Evolutionary conservation across 2,329 filamentous ascomycete species (phyloP).

Genomic region (Magnaporthiopsis rhizophila): DNA sequence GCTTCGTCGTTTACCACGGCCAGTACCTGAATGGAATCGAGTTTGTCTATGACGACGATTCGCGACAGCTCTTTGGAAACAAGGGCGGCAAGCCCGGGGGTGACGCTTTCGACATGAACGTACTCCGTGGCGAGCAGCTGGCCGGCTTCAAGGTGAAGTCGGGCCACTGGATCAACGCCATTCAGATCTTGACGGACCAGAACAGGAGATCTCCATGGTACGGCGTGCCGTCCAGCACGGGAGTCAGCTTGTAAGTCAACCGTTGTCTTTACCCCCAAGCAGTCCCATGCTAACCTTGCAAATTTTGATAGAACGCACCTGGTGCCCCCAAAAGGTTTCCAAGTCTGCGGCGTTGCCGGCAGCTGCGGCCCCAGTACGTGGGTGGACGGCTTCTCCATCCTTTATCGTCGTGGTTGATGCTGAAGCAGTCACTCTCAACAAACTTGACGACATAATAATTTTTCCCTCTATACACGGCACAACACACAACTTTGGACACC

Average conservation of each 20-base stretch:
- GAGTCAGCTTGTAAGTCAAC: conserved; percentile 40
- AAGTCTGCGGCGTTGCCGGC: conserved; percentile 79
- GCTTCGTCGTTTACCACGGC: conserved; percentile 70
- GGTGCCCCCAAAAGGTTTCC: conserved; percentile 83
- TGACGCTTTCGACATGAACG: conserved; percentile 72
- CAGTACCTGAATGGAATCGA: conserved; percentile 76
- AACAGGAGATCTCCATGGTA: conserved; percentile 81
- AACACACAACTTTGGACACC: background rate
- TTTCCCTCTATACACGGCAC: background rate
- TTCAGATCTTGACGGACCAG: conserved; percentile 82
- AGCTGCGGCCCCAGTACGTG: conserved; percentile 58
- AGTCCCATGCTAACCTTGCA: conserved; percentile 18
- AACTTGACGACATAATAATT: background rate
- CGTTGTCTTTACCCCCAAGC: background rate
- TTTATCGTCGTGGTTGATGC: conserved; percentile 27
- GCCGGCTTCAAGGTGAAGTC: conserved; percentile 78
- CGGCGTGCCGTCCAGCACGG: conserved; percentile 72
- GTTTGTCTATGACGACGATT: conserved; percentile 84
- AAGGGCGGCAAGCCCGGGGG: conserved; percentile 61
- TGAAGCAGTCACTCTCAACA: too few relatives aligned
- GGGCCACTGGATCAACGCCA: conserved; percentile 76
- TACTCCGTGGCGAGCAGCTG: conserved; percentile 75
- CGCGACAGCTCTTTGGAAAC: conserved; percentile 80
- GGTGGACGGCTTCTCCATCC: conserved; percentile 79
- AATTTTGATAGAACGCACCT: conserved; percentile 60